phyloP scores from a whole-genome alignment of 192 early-diverging fungal species.

The Coemansia aciculifera region DNA sequence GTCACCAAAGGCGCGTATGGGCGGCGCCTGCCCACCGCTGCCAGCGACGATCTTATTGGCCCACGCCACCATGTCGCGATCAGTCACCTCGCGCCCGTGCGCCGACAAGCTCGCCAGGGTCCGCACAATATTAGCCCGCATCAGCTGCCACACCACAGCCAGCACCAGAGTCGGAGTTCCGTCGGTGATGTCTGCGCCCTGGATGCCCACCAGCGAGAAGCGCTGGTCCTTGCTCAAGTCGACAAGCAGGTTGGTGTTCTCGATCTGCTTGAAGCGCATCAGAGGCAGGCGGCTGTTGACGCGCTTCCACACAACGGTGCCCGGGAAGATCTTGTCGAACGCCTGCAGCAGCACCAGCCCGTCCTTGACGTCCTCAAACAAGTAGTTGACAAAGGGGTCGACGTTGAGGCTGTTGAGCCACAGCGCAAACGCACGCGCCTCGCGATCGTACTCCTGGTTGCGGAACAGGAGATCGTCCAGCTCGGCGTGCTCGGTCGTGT shows the following conservation, averaged over 20 bases:
- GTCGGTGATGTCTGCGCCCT: slow-evolving; percentile 92
- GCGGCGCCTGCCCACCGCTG: slow-evolving; percentile 56
- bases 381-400: slow-evolving; percentile 95
- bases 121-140: slow-evolving; percentile 95
- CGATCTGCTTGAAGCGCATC: slow-evolving; percentile 94
- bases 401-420: slow-evolving; percentile 98
- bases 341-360: slow-evolving; percentile 92
- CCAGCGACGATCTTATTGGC: slow-evolving; percentile 80
- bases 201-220: slow-evolving; percentile 94
- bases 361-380: slow-evolving; percentile 95
- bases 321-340: slow-evolving; percentile 91
- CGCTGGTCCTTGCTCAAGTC: slow-evolving; percentile 79
- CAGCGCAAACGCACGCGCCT: slow-evolving; percentile 83
- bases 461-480: slow-evolving; percentile 70
- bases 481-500: slow-evolving; percentile 78
- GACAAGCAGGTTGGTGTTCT: slow-evolving; percentile 95
- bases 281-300: slow-evolving; percentile 75
- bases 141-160: slow-evolving; percentile 96
- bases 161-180: slow-evolving; percentile 87
- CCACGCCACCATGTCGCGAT: slow-evolving; percentile 92
- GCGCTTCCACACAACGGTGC: slow-evolving; percentile 89
- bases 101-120: slow-evolving; percentile 85
- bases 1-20: slow-evolving; percentile 87
- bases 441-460: slow-evolving; percentile 55
- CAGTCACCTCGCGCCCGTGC: slow-evolving; percentile 82